phyloP scores from a whole-genome alignment of 2,329 filamentous ascomycete genomes.

The Aspergillus glaucus region DNA sequence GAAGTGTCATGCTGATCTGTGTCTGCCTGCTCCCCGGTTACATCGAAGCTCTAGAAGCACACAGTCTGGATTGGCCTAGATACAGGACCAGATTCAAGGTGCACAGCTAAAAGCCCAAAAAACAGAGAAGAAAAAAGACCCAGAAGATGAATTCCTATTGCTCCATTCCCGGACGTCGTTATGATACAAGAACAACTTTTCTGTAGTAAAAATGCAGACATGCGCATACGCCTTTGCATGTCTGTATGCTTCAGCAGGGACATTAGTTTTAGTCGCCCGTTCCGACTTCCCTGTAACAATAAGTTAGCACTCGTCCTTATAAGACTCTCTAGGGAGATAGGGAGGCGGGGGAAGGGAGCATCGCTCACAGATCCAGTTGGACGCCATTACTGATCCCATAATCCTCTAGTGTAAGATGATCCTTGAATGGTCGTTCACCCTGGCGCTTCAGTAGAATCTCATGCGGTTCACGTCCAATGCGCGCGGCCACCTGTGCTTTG shows the following conservation, averaged over 20 bases:
- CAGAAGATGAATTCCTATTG: slow-evolving; percentile 2
- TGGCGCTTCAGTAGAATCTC: slow-evolving; percentile 91
- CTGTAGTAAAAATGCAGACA: not conserved
- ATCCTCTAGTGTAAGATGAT: slow-evolving; percentile 78
- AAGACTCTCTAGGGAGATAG: not conserved
- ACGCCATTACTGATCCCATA: slow-evolving; percentile 94
- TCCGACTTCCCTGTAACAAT: slow-evolving; percentile 37
- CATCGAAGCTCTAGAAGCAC: no score
- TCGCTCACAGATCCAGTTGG: slow-evolving; percentile 42
- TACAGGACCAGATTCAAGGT: slow-evolving; percentile 16
- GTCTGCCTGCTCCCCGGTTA: no score
- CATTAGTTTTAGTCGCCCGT: slow-evolving; percentile 37
- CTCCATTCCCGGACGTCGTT: not conserved
- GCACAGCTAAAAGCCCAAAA: not conserved
- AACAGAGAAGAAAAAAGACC: slow-evolving; percentile 4
- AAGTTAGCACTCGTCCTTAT: slow-evolving; percentile 16
- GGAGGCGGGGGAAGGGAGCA: not conserved
- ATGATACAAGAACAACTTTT: not conserved
- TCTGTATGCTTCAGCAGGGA: slow-evolving; percentile 6
- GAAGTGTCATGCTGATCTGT: not conserved
- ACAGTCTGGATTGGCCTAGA: slow-evolving; percentile 25
- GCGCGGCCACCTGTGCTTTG: slow-evolving; percentile 84
- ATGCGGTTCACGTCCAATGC: slow-evolving; percentile 80
- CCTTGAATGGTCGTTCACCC: slow-evolving; percentile 89
- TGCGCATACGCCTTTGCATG: not conserved